Evolutionary conservation across 2,329 filamentous ascomycete genomes (phyloP), one percentile per base, ranked within the genome.

Genomic region (Nothomitra cinnamomea): DNA sequence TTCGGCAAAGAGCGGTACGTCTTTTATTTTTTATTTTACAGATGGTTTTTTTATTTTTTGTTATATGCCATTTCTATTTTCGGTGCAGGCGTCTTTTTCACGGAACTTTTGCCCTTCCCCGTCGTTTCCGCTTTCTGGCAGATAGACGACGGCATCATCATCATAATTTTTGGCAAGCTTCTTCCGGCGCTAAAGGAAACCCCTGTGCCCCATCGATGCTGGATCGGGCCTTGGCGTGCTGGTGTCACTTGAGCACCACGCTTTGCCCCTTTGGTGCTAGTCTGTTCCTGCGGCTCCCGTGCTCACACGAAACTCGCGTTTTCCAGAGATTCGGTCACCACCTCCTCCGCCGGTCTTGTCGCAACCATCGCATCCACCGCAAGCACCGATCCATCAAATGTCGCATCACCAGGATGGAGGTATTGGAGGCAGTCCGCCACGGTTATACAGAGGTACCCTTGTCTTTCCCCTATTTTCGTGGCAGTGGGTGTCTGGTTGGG

Each of bases 361-460:
- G 22, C 43, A 48, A 28, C 24, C 43, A 21, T 28, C 43, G 19
- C 43, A 48, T 48, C 43, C 43, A 8, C 43, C 43, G 21, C 43
- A 24, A 24, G 43, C 19, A 48, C 43, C 28, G 4, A 17, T 48
- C 43, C 43, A 48, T 48, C 43, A 48, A 48, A 48, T 48, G 43
- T 48, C 43, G 21, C 43, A 48, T 48, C 43, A 48, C 13, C 43
- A 48, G n/a, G 43, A 48, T 28, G 21, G 15, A 2, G 43, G 10
- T 5, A 6, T 25, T 4, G 43, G 43, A 15, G 43, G 21, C 4
- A 48, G 43, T 21, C 22, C 43, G 10, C 43, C 43, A 13, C 43
- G 43, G 43, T 15, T 48, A 21, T 48, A 48, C 25, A 25, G 43
- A 48, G 43, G 43, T 48, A 48, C 28, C 13, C n/a, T 12, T 22